Conservation (phyloP, 768 basidiomycete species). For the Termitomyces eurrhizus region DNA sequence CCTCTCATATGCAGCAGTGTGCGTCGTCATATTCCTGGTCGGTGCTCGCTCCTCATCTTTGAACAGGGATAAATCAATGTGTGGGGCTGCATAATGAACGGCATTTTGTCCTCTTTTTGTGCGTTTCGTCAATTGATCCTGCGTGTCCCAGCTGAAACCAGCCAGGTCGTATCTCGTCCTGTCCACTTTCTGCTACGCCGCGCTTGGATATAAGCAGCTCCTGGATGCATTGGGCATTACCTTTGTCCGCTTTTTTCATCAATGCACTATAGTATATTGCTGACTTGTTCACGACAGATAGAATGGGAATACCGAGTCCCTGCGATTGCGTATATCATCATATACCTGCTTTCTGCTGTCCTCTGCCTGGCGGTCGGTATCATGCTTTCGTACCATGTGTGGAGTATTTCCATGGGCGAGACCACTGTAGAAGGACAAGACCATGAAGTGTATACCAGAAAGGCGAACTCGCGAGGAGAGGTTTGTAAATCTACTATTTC, state of each 20-base stretch:
- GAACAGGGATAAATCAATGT: slow-evolving; percentile 92
- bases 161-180: slow-evolving; percentile 80
- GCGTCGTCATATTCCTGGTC: slow-evolving; percentile 17
- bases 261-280: background rate
- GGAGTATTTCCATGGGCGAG: slow-evolving; percentile 68
- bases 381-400: slow-evolving; percentile 73
- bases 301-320: slow-evolving; percentile 66
- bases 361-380: slow-evolving; percentile 71
- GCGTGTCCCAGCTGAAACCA: background rate
- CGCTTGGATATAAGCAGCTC: slow-evolving; percentile 61
- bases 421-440: slow-evolving; percentile 92
- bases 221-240: slow-evolving; percentile 56
- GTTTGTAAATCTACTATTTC: slow-evolving; percentile 32
- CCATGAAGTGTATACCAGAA: slow-evolving; percentile 67
- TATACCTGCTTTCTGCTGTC: slow-evolving; percentile 72
- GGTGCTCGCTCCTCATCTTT: background rate
- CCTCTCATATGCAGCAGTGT: slow-evolving; percentile 30
- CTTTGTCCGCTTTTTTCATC: slow-evolving; percentile 26
- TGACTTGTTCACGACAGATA: slow-evolving; percentile 17
- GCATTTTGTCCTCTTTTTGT: slow-evolving; percentile 96
- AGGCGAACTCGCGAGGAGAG: slow-evolving; percentile 67
- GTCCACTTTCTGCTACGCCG: slow-evolving; percentile 55
- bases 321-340: slow-evolving; percentile 62
- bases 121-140: slow-evolving; percentile 20
- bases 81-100: slow-evolving; percentile 95